Evolutionary conservation across 2,329 filamentous ascomycete species (phyloP), one percentile per base, ranked within the genome.

Genomic region (Claviceps cyperi): DNA sequence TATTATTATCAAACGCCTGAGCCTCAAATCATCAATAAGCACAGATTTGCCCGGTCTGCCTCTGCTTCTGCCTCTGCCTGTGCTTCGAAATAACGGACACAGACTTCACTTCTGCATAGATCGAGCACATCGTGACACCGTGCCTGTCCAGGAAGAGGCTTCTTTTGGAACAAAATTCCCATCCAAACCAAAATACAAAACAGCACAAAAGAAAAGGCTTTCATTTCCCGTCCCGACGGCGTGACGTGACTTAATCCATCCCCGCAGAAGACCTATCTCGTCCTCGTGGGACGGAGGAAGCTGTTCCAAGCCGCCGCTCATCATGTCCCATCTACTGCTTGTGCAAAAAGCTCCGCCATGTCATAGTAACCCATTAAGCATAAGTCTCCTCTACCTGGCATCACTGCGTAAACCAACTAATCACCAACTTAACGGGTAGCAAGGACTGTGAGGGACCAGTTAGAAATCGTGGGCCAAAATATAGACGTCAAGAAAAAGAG

Each of bases 221-320:
- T 22, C 36, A 21, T 40, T 28, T 32, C 43, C 56, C 56, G 52
- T 46, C 56, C 54, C 53, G 56, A 56, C 53, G 55, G 32, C 57
- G 22, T n/a, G 53, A 67, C 63, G 59, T 60, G 65, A 67, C 61
- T 64, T 63, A 8, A 32, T 32, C 64, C 62, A 60, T 60, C 59
- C 60, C 64, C 58, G 57, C 62, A 55, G 60, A 62, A 62, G 58
- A 57, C 60, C 50, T 55, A 32, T 32, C 28, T 58, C 54, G 60
- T 57, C 60, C 52, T 59, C 5, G 36, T 41, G 50, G 38, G 21
- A 46, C 15, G 48, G 15, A 51, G 47, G 43, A 48, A 43, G 43
- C 22, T 22, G 17, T 32, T 50, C 48, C 21, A 40, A 15, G 32
- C 37, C 39, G 47, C 47, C 24, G 22, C 14, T 36, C 17, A 21